Conservation (phyloP, 768 basidiomycete species). For the Boletellus sp. region DNA sequence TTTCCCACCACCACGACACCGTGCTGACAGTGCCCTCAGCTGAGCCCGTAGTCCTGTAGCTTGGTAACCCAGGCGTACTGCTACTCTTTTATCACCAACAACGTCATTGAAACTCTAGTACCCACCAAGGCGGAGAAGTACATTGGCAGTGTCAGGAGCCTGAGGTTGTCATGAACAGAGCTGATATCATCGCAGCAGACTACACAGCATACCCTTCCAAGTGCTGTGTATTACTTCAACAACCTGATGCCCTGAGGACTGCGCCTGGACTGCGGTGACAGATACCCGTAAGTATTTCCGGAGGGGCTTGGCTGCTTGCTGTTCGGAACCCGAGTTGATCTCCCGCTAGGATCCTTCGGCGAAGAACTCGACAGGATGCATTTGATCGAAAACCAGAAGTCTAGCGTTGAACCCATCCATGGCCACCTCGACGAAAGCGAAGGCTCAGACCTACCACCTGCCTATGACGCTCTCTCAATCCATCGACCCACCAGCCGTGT, state of each 20-base stretch:
- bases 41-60: too few relatives aligned
- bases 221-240: too few relatives aligned
- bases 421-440: background rate
- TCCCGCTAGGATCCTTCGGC: background rate
- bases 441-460: conserved; percentile 9
- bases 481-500: background rate
- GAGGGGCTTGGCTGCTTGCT: background rate
- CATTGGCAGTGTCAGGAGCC: too few relatives aligned
- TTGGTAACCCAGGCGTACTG: too few relatives aligned
- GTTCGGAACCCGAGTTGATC: background rate
- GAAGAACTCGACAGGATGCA: background rate
- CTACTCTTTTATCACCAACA: background rate
- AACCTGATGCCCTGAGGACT: too few relatives aligned
- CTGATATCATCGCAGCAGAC: background rate
- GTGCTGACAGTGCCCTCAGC: too few relatives aligned
- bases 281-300: background rate
- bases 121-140: too few relatives aligned
- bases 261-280: background rate
- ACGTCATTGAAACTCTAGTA: background rate
- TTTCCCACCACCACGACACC: background rate
- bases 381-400: background rate
- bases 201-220: background rate
- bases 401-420: background rate
- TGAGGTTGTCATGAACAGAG: background rate
- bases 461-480: conserved; percentile 11